Evolutionary conservation across 768 basidiomycete species (phyloP), one percentile per base, ranked within the genome.

Genomic region (Pulveroboletus frians): DNA sequence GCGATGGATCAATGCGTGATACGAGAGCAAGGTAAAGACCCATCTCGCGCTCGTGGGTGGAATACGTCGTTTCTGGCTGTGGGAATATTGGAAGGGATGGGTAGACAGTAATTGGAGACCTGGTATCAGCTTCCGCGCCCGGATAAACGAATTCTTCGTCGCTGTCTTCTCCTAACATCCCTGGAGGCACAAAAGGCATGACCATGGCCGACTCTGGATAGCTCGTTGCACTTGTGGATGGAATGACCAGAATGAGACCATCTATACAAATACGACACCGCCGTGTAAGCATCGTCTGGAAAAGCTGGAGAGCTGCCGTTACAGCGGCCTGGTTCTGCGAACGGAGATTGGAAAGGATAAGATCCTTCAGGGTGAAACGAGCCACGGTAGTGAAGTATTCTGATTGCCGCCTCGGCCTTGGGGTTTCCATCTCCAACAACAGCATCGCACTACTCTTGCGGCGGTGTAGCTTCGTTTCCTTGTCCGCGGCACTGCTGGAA

Each of bases 361-460:
- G 76, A 59, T 98, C 95, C 63, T 91, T 92, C 35, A 97, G 75
- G 5, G 91, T 94, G 72, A 92, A 97, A 15, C 92, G 81, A 11
- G 86, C 89, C 69, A 88, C 80, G 0, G 90, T 83, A 2, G 85
- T 92, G 65, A 91, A 88, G 69, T 96, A 96, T 55, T 83, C 84
- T 1, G 88, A 82, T 45, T 75, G 81, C 51, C 76, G 79, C 48
- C 80, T 74, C 14, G 87, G 81, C 13, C 80, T 80, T 1, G 88
- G 85, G 2, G 83, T 84, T 63, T 91, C 84, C 76, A 88, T 81
- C 63, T 92, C 88, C 44, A 96, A 71, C n/a, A 92, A 71, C n/a
- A 79, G 72, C 88, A 95, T 91, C 1, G 92, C 92, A 42, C 86
- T 91, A 56, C 91, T 94, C 67, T 90, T 90, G 49, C 88, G 76